A percentile compares a stretch with the other conserved stretches of the same genome.
Evolutionary conservation across 495 filamentous ascomycete genomes (phyloP).

Genomic region (Talaromyces adpressus): DNA sequence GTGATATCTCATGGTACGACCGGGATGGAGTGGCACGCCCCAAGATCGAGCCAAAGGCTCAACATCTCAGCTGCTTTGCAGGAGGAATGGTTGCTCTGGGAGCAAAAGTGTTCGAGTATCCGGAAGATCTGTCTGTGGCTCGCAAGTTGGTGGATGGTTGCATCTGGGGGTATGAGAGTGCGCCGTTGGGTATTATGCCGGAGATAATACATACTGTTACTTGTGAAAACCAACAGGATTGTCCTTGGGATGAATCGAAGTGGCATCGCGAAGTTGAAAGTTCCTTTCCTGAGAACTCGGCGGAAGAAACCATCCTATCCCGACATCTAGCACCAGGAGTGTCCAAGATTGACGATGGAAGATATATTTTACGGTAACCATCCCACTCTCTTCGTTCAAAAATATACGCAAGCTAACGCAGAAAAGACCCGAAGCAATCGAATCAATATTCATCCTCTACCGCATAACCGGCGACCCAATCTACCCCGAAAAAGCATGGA

Average conservation of each 20-base stretch:
- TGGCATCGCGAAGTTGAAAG: slow-evolving; percentile 25
- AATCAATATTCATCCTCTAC: slow-evolving; percentile 69
- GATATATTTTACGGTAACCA: slow-evolving; percentile 59
- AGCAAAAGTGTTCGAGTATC: slow-evolving; percentile 62
- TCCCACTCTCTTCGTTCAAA: neutral
- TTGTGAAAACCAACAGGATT: slow-evolving; percentile 24
- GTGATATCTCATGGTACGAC: neutral
- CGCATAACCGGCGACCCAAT: slow-evolving; percentile 59
- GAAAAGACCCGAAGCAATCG: slow-evolving; percentile 57
- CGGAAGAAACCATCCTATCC: neutral
- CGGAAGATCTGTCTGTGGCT: slow-evolving; percentile 61
- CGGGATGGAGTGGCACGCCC: neutral
- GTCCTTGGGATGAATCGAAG: slow-evolving; percentile 29
- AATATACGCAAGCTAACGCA: slow-evolving; percentile 5
- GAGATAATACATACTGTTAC: slow-evolving; percentile 28
- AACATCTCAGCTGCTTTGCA: slow-evolving; percentile 73
- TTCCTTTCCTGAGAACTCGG: neutral
- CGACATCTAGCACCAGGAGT: slow-evolving; percentile 50
- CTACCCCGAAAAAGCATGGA: slow-evolving; percentile 64
- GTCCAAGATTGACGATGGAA: slow-evolving; percentile 46
- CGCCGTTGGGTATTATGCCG: slow-evolving; percentile 37
- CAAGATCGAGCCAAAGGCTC: slow-evolving; percentile 26
- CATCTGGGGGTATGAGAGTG: slow-evolving; percentile 61
- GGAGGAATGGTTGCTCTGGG: slow-evolving; percentile 81
- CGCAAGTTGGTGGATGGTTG: slow-evolving; percentile 73